These are phyloP conservation scores for Clarireedia monteithiana DNA, from an alignment of 2,329 filamentous ascomycete species.

Conservation along the genomic window DNA sequence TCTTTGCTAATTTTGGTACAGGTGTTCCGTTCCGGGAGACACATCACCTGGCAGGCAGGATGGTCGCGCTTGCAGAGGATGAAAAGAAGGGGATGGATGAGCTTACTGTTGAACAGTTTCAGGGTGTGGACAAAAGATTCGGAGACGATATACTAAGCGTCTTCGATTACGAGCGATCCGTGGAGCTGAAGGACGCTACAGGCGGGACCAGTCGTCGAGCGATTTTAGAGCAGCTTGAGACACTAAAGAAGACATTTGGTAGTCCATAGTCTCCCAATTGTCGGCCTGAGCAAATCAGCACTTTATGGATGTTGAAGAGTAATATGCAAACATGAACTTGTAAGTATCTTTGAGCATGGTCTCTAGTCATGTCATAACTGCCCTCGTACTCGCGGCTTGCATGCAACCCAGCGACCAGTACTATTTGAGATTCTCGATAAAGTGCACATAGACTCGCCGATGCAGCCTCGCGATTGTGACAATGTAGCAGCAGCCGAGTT, in stretches of 20 bases:
- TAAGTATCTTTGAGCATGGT: no score
- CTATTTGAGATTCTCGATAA: no score
- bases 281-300: no score
- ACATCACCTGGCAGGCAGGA: slow-evolving; percentile 67
- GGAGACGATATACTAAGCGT: slow-evolving; percentile 61
- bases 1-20: slow-evolving; percentile 21
- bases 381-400: no score
- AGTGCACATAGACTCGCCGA: no score
- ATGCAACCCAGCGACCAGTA: no score
- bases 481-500: no score
- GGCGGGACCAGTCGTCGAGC: slow-evolving; percentile 70
- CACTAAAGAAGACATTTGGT: slow-evolving; percentile 28
- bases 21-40: slow-evolving; percentile 73
- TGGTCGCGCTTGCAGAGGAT: slow-evolving; percentile 65
- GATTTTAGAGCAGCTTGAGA: slow-evolving; percentile 56
- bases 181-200: slow-evolving; percentile 69
- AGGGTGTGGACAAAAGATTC: slow-evolving; percentile 61
- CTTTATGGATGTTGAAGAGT: no score
- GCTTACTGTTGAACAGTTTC: slow-evolving; percentile 54
- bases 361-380: no score
- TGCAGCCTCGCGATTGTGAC: no score
- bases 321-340: no score
- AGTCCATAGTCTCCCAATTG: no score
- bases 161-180: slow-evolving; percentile 76
- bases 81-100: slow-evolving; percentile 61